phyloP scores from a whole-genome alignment of 2,329 filamentous ascomycete species.

The Volutella citrinella region DNA sequence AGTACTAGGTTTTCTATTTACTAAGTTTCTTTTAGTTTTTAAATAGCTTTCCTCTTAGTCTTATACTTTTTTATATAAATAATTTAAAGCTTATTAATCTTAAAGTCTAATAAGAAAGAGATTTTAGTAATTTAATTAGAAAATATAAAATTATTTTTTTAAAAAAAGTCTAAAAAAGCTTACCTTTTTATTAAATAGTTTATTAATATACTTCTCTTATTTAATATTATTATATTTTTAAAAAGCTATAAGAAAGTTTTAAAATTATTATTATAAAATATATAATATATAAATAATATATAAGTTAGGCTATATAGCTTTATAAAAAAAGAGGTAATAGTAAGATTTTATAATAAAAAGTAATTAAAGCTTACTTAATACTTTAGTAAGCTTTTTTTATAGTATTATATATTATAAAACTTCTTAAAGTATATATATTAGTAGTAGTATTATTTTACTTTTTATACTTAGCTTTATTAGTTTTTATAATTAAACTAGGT shows the following conservation, averaged over 20 bases:
- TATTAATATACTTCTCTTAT: neutral
- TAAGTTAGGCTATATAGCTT: neutral
- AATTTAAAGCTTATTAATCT: too few relatives aligned
- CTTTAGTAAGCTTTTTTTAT: neutral
- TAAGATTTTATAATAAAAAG: neutral
- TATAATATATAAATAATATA: conserved; percentile 1
- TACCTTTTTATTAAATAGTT: neutral
- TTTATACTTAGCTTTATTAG: too few relatives aligned
- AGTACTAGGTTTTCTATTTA: too few relatives aligned
- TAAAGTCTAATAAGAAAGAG: too few relatives aligned
- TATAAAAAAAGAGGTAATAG: neutral
- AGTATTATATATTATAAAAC: neutral
- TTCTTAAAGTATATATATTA: neutral
- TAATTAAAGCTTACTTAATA: neutral
- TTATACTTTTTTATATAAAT: too few relatives aligned
- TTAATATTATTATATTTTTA: neutral
- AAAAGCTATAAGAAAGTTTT: neutral
- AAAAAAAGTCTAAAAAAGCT: neutral
- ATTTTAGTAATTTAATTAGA: too few relatives aligned
- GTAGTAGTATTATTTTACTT: neutral
- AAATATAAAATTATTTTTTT: too few relatives aligned
- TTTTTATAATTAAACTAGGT: too few relatives aligned
- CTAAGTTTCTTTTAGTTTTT: too few relatives aligned
- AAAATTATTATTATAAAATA: conserved; percentile 2
- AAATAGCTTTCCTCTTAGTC: too few relatives aligned